Evolutionary conservation across 75 land plant species (phyloP).

Genomic region (Isoetes taiwanensis): DNA sequence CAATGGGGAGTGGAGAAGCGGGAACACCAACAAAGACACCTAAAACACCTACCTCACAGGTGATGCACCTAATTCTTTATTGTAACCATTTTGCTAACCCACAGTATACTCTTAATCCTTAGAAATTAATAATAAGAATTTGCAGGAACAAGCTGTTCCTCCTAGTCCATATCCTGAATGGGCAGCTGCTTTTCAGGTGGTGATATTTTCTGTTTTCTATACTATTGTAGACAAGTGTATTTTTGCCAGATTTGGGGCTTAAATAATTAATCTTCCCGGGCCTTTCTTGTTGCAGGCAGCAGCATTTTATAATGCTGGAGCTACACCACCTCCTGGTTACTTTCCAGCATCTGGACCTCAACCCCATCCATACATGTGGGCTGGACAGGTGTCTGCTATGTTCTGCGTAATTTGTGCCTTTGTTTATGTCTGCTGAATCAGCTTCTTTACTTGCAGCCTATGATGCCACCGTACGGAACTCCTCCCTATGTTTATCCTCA

Average conservation of each 20-base stretch:
- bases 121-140: too few species aligned
- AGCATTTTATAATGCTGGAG: slow-evolving; percentile 74
- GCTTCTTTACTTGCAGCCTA: slow-evolving; percentile 31
- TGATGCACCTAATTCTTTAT: too few species aligned
- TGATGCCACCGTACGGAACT: slow-evolving; percentile 21
- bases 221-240: background rate
- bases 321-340: slow-evolving; percentile 50
- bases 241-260: background rate
- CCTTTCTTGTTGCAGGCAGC: slow-evolving; percentile 15
- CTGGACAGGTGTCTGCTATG: slow-evolving; percentile 46
- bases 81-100: too few species aligned
- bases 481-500: slow-evolving; percentile 76
- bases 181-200: slow-evolving; percentile 65
- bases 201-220: background rate
- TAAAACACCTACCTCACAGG: slow-evolving; percentile 36
- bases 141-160: too few species aligned
- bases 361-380: slow-evolving; percentile 84
- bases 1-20: slow-evolving; percentile 49
- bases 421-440: background rate
- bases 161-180: slow-evolving; percentile 53
- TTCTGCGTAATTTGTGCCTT: too few species aligned
- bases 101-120: too few species aligned
- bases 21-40: slow-evolving; percentile 37
- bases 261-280: background rate
- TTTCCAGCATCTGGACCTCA: slow-evolving; percentile 46